phyloP scores from a whole-genome alignment of 345 rosid species.

The Corchorus capsularis region DNA sequence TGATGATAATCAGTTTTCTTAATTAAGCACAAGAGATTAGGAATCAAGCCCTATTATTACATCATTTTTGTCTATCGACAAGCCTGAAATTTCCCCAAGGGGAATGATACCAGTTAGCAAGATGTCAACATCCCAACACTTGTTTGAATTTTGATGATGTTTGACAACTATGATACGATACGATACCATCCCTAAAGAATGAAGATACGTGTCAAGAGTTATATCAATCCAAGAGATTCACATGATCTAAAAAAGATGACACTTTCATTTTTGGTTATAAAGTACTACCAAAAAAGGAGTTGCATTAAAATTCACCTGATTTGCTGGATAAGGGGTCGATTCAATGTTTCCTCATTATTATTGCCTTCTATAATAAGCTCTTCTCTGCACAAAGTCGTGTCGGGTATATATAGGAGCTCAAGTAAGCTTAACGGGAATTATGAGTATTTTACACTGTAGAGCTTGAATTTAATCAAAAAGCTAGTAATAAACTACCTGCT shows the following conservation, averaged over 20 bases:
- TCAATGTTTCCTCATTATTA: not conserved
- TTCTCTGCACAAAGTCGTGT: not conserved
- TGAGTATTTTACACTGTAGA: not conserved
- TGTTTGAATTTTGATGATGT: too few relatives aligned
- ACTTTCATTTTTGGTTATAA: not conserved
- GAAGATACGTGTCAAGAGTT: too few relatives aligned
- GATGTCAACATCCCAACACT: too few relatives aligned
- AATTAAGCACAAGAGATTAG: not conserved
- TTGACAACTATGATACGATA: too few relatives aligned
- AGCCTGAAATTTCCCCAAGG: not conserved
- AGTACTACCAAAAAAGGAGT: not conserved
- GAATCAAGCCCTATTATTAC: not conserved
- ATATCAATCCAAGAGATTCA: too few relatives aligned
- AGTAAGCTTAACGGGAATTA: not conserved
- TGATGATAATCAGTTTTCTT: not conserved
- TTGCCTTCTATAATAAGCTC: not conserved
- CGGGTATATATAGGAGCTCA: not conserved
- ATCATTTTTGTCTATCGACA: not conserved
- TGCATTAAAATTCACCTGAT: not conserved
- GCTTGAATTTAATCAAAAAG: not conserved
- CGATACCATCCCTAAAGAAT: too few relatives aligned
- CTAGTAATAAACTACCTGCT: not conserved
- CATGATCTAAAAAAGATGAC: too few relatives aligned
- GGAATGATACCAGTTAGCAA: too few relatives aligned
- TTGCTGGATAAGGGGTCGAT: not conserved